Evolutionary conservation across 148 eudicot genomes (phyloP).

Genomic region (Suaeda aralocaspica): DNA sequence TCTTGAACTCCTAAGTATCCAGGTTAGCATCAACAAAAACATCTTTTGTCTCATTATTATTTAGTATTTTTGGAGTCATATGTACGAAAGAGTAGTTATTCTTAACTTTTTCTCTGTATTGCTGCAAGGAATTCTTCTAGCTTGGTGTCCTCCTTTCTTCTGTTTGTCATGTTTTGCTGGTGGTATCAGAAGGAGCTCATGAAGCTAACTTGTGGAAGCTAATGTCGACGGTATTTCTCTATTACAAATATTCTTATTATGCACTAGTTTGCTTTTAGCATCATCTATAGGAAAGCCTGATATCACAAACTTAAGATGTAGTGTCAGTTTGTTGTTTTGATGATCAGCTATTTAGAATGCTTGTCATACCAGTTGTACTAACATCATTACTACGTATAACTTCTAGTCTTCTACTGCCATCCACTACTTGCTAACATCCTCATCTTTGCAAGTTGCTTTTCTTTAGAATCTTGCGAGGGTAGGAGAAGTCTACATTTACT

Average conservation of each 20-base stretch:
- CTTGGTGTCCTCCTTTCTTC: slow-evolving; percentile 89
- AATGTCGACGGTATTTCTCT: slow-evolving; percentile 69
- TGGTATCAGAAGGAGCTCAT: slow-evolving; percentile 83
- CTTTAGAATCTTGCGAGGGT: background rate
- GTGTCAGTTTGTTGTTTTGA: background rate
- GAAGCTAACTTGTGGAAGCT: slow-evolving; percentile 76
- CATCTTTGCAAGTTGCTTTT: no score
- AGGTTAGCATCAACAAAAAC: slow-evolving; percentile 40
- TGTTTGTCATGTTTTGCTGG: slow-evolving; percentile 75
- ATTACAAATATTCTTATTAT: background rate
- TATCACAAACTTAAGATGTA: slow-evolving; percentile 5
- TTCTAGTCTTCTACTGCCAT: background rate
- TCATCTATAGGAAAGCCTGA: slow-evolving; percentile 2
- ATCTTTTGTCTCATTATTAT: background rate
- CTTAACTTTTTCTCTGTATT: slow-evolving; percentile 22
- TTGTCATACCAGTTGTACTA: background rate
- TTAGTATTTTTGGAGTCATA: background rate
- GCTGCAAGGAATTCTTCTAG: slow-evolving; percentile 78
- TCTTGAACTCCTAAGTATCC: slow-evolving; percentile 76
- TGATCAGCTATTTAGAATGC: background rate
- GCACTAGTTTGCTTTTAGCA: background rate
- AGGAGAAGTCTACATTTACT: background rate
- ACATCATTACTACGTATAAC: no score
- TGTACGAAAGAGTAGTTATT: background rate
- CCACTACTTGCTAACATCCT: background rate